Evolutionary conservation across 169 alveolate genomes (phyloP).

Genomic region (Cryptosporidium xiaoi): DNA sequence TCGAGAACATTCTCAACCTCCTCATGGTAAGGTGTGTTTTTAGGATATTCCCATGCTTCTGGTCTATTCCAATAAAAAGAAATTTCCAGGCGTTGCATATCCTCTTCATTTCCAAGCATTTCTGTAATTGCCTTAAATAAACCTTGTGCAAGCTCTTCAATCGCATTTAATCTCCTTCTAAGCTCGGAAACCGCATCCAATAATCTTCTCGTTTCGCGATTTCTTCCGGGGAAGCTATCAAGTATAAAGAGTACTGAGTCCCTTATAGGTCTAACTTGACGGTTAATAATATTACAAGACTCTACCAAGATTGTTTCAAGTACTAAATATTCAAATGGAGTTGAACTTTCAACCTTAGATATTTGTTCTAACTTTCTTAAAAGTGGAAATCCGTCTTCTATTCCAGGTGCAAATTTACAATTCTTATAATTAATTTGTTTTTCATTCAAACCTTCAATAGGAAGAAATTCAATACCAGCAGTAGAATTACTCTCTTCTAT

Average conservation of each 20-base stretch:
- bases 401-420: constrained; percentile 49
- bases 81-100: constrained; percentile 61
- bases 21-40: constrained; percentile 70
- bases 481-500: neutral
- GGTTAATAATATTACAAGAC: constrained; percentile 61
- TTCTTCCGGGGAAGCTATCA: constrained; percentile 70
- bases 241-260: constrained; percentile 63
- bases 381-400: constrained; percentile 66
- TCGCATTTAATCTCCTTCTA: constrained; percentile 69
- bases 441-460: constrained; percentile 56
- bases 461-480: constrained; percentile 52
- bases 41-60: constrained; percentile 73
- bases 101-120: constrained; percentile 72
- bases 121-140: constrained; percentile 71
- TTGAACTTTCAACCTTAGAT: constrained; percentile 40
- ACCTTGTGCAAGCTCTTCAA: constrained; percentile 73
- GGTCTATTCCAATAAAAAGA: constrained; percentile 73
- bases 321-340: constrained; percentile 71
- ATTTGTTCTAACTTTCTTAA: constrained; percentile 65
- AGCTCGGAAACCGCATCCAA: constrained; percentile 69
- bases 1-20: constrained; percentile 75
- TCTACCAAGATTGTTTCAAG: constrained; percentile 68
- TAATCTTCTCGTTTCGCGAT: constrained; percentile 64
- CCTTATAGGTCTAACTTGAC: constrained; percentile 71
- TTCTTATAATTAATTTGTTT: constrained; percentile 24